Evolutionary conservation across 2,329 filamentous ascomycete genomes (phyloP).

Genomic region (Capronia americana): DNA sequence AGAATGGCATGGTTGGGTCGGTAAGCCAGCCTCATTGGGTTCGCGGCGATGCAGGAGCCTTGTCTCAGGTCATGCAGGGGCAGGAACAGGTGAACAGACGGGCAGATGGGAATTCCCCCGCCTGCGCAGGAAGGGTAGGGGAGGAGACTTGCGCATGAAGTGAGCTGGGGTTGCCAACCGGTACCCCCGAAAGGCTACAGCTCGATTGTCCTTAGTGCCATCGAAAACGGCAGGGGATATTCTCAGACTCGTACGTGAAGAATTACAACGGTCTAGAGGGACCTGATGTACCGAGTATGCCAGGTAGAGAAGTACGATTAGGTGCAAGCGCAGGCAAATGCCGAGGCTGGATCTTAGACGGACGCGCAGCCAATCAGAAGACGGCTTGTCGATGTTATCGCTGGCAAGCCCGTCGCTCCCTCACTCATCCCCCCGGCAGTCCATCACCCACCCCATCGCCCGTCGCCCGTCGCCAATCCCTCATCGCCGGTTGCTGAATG

Average conservation of each 20-base stretch:
- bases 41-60: neutral
- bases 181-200: neutral
- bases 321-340: neutral
- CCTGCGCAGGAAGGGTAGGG: neutral
- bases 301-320: neutral
- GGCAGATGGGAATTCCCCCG: neutral
- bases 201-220: neutral
- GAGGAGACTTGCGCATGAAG: neutral
- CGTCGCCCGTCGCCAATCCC: neutral
- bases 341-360: conserved; percentile 1
- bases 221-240: neutral
- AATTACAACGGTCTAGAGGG: neutral
- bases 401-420: neutral
- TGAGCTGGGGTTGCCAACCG: neutral
- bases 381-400: neutral
- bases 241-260: no score
- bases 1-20: conserved; percentile 10
- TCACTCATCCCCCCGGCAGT: neutral
- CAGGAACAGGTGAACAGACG: neutral
- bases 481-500: conserved; percentile 6
- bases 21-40: conserved; percentile 10
- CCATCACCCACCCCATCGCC: neutral
- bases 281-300: no score
- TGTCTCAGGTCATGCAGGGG: conserved; percentile 13
- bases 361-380: neutral